phyloP scores from a whole-genome alignment of 2,329 filamentous ascomycete species.

The Nothophaeocryptopus gaeumannii region DNA sequence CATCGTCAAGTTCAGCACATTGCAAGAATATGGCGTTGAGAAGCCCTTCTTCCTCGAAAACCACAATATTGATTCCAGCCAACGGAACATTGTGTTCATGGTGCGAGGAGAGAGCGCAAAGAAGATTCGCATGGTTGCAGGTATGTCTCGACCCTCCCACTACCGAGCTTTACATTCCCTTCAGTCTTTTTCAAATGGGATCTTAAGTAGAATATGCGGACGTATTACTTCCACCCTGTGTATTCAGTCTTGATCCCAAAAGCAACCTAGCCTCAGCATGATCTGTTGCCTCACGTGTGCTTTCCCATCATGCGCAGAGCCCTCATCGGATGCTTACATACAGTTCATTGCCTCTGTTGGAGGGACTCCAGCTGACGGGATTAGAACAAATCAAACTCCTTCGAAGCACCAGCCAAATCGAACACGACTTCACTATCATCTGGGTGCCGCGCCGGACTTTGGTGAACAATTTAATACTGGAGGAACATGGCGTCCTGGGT shows the following conservation, averaged over 20 bases:
- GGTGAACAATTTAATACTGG: conserved; percentile 84
- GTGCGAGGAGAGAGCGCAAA: conserved; percentile 84
- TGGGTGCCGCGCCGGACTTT: conserved; percentile 92
- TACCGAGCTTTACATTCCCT: background rate
- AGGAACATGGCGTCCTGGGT: conserved; percentile 88
- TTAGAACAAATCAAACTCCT: conserved; percentile 87
- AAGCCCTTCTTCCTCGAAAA: conserved; percentile 98
- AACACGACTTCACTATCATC: conserved; percentile 95
- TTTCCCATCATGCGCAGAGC: conserved; percentile 23
- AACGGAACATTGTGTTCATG: conserved; percentile 93
- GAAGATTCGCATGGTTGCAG: conserved; percentile 81
- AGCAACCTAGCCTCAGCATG: conserved; percentile 28
- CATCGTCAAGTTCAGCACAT: conserved; percentile 89
- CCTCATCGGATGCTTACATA: conserved; percentile 51
- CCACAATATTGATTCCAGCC: conserved; percentile 87
- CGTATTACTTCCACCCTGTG: conserved; percentile 49
- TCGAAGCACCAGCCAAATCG: conserved; percentile 79
- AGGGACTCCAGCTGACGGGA: conserved; percentile 7
- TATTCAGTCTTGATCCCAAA: conserved; percentile 43
- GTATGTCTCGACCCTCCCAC: conserved; percentile 51
- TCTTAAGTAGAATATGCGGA: conserved; percentile 62
- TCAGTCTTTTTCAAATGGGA: conserved; percentile 36
- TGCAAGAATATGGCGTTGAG: conserved; percentile 96
- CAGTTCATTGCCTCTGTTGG: conserved; percentile 35
- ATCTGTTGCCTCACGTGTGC: conserved; percentile 23